These are phyloP conservation scores for Phytophthora cryptogea DNA, from an alignment of 352 stramenopile species.

Conservation along the genomic window DNA sequence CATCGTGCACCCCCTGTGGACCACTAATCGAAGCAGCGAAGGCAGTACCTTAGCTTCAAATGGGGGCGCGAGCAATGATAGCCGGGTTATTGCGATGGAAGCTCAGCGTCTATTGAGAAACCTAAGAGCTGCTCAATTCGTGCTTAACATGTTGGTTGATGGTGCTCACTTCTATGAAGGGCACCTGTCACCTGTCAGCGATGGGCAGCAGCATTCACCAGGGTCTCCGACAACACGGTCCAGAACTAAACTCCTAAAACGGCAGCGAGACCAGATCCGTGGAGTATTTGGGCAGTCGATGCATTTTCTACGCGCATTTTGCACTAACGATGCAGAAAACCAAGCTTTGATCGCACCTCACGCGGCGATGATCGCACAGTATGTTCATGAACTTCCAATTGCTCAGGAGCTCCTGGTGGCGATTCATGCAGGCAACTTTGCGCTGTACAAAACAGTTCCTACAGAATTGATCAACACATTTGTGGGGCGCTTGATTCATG, in stretches of 20 bases:
- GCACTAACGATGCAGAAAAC: constrained; percentile 48
- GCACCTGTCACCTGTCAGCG: constrained; percentile 31
- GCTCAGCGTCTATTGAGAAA: constrained; percentile 63
- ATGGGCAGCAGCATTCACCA: constrained; percentile 27
- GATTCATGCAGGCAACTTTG: constrained; percentile 55
- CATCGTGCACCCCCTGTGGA: constrained; percentile 17
- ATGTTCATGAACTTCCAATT: constrained; percentile 56
- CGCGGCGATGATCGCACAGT: constrained; percentile 54
- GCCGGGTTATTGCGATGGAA: constrained; percentile 41
- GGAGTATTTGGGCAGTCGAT: constrained; percentile 60
- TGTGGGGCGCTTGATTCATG: constrained; percentile 44
- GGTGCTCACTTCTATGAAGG: constrained; percentile 75
- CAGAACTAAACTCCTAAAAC: constrained; percentile 42
- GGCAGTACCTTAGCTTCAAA: neutral
- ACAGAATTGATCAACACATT: constrained; percentile 65
- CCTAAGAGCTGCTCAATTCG: constrained; percentile 55
- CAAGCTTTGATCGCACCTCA: constrained; percentile 53
- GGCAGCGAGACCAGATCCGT: constrained; percentile 58
- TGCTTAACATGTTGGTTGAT: constrained; percentile 69
- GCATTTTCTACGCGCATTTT: constrained; percentile 64
- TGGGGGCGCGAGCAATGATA: constrained; percentile 10
- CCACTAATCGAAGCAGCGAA: constrained; percentile 2
- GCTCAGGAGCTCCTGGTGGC: constrained; percentile 60
- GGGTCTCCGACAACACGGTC: constrained; percentile 32
- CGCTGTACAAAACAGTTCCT: constrained; percentile 58